Percentiles rank a stretch among this genome's conserved stretches.
These are phyloP conservation scores for Umbelopsis sp. DNA, from an alignment of 192 early-diverging fungal species.

Conservation along the genomic window DNA sequence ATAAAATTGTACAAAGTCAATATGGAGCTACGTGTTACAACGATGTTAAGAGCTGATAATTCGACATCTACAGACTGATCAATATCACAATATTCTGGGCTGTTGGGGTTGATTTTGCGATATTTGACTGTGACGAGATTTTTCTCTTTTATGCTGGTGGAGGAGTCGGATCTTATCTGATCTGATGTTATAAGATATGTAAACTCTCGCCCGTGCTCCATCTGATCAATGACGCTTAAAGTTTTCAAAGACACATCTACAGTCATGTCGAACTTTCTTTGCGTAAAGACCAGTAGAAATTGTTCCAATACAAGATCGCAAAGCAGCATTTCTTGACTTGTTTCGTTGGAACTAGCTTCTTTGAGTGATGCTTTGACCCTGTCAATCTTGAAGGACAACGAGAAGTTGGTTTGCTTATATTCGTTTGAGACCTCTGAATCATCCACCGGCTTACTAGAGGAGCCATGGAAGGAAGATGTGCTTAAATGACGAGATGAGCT, in stretches of 20 bases:
- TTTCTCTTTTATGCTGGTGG: not conserved
- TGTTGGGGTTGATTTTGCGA: slow-evolving; percentile 55
- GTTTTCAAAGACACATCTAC: slow-evolving; percentile 77
- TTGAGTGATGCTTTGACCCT: slow-evolving; percentile 66
- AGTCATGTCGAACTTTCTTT: slow-evolving; percentile 69
- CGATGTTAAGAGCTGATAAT: slow-evolving; percentile 65
- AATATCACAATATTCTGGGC: slow-evolving; percentile 58
- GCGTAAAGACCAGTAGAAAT: slow-evolving; percentile 69
- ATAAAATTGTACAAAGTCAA: slow-evolving; percentile 78
- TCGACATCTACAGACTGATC: slow-evolving; percentile 72
- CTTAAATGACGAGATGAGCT: not conserved
- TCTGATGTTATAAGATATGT: slow-evolving; percentile 61
- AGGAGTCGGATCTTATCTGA: slow-evolving; percentile 31
- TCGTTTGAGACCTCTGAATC: slow-evolving; percentile 1
- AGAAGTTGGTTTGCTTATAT: slow-evolving; percentile 45
- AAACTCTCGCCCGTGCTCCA: slow-evolving; percentile 51
- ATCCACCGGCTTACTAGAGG: not conserved
- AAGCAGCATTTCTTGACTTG: slow-evolving; percentile 51
- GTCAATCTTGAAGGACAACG: slow-evolving; percentile 66
- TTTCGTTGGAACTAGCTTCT: slow-evolving; percentile 50
- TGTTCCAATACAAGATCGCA: slow-evolving; percentile 70
- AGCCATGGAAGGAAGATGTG: not conserved
- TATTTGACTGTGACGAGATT: slow-evolving; percentile 66
- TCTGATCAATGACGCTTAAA: slow-evolving; percentile 73
- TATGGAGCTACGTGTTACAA: slow-evolving; percentile 71